Evolutionary conservation across 177 flowering plant genomes (phyloP).

Genomic region (Tripterygium wilfordii): DNA sequence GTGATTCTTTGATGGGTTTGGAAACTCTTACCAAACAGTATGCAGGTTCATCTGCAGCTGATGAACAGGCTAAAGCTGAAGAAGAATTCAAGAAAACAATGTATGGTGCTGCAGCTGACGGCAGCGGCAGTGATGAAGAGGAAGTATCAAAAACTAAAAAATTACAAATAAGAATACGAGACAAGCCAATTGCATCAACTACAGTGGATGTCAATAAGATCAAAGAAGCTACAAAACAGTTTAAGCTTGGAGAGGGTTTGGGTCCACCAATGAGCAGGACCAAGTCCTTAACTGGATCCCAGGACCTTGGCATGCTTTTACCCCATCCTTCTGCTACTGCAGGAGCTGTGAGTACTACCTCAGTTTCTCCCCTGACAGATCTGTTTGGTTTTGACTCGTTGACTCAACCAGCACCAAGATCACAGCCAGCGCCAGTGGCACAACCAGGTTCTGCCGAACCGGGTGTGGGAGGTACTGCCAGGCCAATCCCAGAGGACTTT

Average conservation of each 20-base stretch:
- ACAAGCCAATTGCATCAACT: constrained; percentile 71
- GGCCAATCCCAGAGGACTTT: constrained; percentile 97
- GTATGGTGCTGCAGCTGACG: constrained; percentile 70
- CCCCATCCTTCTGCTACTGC: constrained; percentile 45
- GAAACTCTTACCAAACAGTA: constrained; percentile 44
- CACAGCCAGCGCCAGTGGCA: constrained; percentile 34
- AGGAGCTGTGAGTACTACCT: constrained; percentile 18
- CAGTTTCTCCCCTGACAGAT: constrained; percentile 50
- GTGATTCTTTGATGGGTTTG: constrained; percentile 51
- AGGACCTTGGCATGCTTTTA: constrained; percentile 48
- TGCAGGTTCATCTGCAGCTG: constrained; percentile 46
- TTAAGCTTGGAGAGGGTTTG: constrained; percentile 79
- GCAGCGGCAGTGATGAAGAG: constrained; percentile 95
- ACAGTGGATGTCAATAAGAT: constrained; percentile 92
- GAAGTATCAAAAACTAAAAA: constrained; percentile 66
- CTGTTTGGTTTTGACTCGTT: constrained; percentile 59
- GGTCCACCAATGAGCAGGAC: constrained; percentile 67
- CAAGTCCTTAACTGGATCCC: constrained; percentile 60
- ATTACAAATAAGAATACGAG: constrained; percentile 77
- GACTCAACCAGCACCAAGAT: constrained; percentile 33
- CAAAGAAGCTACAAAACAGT: constrained; percentile 90
- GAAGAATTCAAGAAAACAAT: constrained; percentile 92
- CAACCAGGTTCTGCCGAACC: constrained; percentile 29
- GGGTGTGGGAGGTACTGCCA: constrained; percentile 52
- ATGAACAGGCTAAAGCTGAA: constrained; percentile 93